A percentile compares a stretch with the other conserved stretches of the same genome.
Evolutionary conservation across 768 basidiomycete genomes (phyloP).

Genomic region (Leucocoprinus leucothites): DNA sequence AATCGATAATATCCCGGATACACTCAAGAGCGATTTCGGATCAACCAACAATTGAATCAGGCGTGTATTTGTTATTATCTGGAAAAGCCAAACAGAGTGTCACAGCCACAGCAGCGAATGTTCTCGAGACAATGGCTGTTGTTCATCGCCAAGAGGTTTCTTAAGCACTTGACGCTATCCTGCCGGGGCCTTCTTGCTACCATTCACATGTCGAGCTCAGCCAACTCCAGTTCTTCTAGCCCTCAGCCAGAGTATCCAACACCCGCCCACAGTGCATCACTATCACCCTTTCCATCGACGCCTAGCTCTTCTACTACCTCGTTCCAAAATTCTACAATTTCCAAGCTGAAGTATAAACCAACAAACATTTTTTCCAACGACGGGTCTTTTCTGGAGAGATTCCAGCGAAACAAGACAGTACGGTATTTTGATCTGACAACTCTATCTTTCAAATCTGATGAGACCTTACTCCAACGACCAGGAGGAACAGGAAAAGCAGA

Average conservation of each 20-base stretch:
- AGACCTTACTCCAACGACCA: constrained; percentile 19
- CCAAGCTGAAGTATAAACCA: constrained; percentile 39
- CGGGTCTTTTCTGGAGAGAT: constrained; percentile 64
- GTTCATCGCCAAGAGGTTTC: no score
- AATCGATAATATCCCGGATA: no score
- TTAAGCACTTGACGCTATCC: no score
- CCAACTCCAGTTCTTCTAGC: background rate
- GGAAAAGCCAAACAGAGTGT: background rate
- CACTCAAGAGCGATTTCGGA: no score
- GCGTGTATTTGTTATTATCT: no score
- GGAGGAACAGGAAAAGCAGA: constrained; percentile 60
- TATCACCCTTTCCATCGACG: background rate
- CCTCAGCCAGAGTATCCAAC: background rate
- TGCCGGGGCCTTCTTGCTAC: no score
- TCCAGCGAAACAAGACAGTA: constrained; percentile 58
- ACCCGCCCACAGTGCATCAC: background rate
- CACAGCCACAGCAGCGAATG: background rate
- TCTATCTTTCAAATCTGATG: background rate
- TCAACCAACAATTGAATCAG: no score
- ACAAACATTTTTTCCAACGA: constrained; percentile 66
- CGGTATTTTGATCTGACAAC: constrained; percentile 8
- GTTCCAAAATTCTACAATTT: constrained; percentile 1
- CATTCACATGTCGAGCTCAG: no score
- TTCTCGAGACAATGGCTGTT: background rate
- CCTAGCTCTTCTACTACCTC: background rate